phyloP scores from a whole-genome alignment of 768 basidiomycete species.

The Mycena floridula region DNA sequence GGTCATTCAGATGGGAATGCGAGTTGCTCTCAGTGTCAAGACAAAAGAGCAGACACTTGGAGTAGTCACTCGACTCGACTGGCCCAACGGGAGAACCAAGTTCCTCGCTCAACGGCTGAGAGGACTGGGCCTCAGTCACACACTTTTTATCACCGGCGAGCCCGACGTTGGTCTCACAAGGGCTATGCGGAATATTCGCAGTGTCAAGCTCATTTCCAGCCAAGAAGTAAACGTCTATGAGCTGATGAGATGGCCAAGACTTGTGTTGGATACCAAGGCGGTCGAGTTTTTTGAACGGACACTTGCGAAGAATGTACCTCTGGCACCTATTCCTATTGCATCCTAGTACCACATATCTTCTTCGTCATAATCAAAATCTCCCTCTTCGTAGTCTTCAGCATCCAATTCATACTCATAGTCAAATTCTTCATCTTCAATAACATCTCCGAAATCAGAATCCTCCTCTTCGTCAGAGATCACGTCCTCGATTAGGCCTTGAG shows the following conservation, averaged over 20 bases:
- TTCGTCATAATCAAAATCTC: conserved; percentile 15
- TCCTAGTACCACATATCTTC: conserved; percentile 1
- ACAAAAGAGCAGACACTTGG: conserved; percentile 69
- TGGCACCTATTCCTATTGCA: background rate
- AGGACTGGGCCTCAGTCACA: conserved; percentile 60
- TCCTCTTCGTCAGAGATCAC: conserved; percentile 6
- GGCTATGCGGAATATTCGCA: conserved; percentile 67
- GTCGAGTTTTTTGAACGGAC: conserved; percentile 72
- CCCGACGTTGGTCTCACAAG: conserved; percentile 49
- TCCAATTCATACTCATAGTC: conserved; percentile 9
- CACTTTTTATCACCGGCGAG: conserved; percentile 71
- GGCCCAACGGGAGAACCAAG: conserved; percentile 71
- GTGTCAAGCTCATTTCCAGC: conserved; percentile 56
- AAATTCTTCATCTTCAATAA: conserved; percentile 9
- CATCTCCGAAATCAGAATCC: background rate
- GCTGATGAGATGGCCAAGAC: conserved; percentile 73
- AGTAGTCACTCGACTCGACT: conserved; percentile 65
- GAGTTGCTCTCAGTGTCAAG: conserved; percentile 82
- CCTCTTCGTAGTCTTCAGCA: conserved; percentile 16
- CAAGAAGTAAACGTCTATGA: conserved; percentile 76
- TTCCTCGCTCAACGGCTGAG: conserved; percentile 58
- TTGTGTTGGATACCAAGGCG: conserved; percentile 77
- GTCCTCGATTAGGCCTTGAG: background rate
- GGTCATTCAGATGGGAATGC: conserved; percentile 88
- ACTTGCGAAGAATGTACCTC: conserved; percentile 34